These are phyloP conservation scores for Exophiala dermatitidis DNA, from an alignment of 2,329 filamentous ascomycete species.

Conservation along the genomic window DNA sequence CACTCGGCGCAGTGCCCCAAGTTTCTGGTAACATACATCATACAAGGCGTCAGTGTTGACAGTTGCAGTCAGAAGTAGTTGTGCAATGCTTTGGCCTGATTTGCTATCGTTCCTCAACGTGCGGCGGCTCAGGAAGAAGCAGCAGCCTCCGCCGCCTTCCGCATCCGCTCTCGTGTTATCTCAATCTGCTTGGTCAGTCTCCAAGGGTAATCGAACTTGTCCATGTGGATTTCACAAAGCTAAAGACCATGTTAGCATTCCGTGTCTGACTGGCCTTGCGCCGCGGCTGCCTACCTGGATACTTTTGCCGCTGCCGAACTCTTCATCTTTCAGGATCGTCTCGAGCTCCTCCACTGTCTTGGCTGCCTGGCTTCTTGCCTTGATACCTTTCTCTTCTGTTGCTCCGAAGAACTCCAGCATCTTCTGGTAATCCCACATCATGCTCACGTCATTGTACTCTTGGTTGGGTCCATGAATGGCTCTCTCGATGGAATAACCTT, in stretches of 20 bases:
- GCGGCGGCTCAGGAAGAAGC: no score
- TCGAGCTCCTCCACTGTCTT: conserved; percentile 21
- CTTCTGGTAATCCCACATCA: conserved; percentile 27
- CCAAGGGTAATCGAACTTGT: conserved; percentile 20
- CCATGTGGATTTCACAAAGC: conserved; percentile 23
- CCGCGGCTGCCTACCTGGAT: conserved; percentile 12
- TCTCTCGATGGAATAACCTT: conserved; percentile 29
- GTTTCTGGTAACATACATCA: no score
- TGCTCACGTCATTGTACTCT: conserved; percentile 28
- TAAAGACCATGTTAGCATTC: conserved; percentile 6
- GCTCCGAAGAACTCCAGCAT: conserved; percentile 27
- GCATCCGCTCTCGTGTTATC: conserved; percentile 5
- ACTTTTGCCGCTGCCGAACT: conserved; percentile 15
- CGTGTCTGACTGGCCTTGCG: no score
- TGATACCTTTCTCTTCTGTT: conserved; percentile 34
- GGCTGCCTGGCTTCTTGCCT: conserved; percentile 19
- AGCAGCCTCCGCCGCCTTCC: neutral
- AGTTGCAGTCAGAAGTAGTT: no score
- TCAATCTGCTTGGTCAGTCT: conserved; percentile 16
- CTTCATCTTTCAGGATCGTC: conserved; percentile 14
- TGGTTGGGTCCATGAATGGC: conserved; percentile 28
- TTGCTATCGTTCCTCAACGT: no score
- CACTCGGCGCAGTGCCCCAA: conserved; percentile 24
- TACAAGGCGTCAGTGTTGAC: no score
- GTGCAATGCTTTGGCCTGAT: no score